Base-by-base conservation (phyloP, 2,329 filamentous ascomycete species). In the Zasmidium cellare region DNA sequence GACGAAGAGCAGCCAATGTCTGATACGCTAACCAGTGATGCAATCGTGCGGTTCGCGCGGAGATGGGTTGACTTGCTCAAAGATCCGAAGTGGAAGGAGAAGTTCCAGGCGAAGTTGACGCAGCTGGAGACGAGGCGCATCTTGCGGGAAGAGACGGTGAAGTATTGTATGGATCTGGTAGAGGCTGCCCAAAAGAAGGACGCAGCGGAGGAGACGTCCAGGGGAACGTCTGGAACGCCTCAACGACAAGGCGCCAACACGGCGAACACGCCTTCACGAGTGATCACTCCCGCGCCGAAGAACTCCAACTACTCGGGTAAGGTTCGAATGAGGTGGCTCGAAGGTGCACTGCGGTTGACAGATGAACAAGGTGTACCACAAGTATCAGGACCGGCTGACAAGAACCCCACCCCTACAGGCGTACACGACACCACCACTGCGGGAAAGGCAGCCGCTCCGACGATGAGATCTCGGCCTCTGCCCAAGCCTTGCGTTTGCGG, bases 11-110 rank as follows among this genome's bases (percentile, higher is more conserved):
- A 68, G 23, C 55, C 76, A 3, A 64, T 68, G 0, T 70, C 68
- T 3, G 71, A 75, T 22, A 41, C 67, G 5, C 69, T 76, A 38
- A 57, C 71, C 0, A 66, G 72, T 22, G 75, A 77, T 24, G 71
- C 73, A 1, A 38, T 79, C 0, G 63, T 79, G 7, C 71, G 78
- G 1, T 79, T 80, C 44, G 62, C 66, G 3, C 64, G 67, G n/a
- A 60, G 63, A 28, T 60, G 71, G 20, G 55, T 56, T 11, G 45
- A 41, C 0, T 61, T 64, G 57, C 56, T 76, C 18, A 56, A 56
- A 38, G 47, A 68, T 20, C 61, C 66, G 3, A 51, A 58, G 0
- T 64, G 74, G 45, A 57, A 57, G 12, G 28, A 57, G 1, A 68
- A 71, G 20, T 74, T 75, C 44, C 52, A 62, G 3, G 58, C 59